These are phyloP conservation scores for Pyrenula massariospora DNA, from an alignment of 495 filamentous ascomycete genomes.

Conservation along the genomic window DNA sequence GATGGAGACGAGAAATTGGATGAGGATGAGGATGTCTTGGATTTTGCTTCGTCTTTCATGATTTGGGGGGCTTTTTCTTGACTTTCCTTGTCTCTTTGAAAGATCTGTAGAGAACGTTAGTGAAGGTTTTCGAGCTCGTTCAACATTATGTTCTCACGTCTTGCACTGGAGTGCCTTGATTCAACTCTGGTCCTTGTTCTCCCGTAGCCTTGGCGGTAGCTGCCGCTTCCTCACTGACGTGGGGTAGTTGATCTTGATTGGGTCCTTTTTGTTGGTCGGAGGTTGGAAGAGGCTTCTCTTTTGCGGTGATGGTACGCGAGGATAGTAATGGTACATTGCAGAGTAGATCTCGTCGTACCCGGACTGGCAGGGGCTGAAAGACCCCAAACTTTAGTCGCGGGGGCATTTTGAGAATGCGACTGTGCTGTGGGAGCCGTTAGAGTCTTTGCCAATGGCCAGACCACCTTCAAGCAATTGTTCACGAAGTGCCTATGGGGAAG, in stretches of 20 bases:
- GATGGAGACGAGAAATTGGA: constrained; percentile 13
- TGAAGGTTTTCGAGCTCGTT: background rate
- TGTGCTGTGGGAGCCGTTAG: too few species aligned
- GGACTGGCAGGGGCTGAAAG: background rate
- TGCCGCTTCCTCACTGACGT: constrained; percentile 55
- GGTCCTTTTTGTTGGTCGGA: constrained; percentile 29
- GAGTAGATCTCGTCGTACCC: background rate
- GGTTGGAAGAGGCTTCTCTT: constrained; percentile 26
- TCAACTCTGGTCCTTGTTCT: constrained; percentile 41
- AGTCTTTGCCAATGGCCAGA: too few species aligned
- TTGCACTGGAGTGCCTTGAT: constrained; percentile 52
- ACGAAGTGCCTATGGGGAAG: too few species aligned
- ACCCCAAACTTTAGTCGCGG: background rate
- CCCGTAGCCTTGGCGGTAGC: constrained; percentile 35
- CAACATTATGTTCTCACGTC: constrained; percentile 36
- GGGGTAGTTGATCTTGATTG: constrained; percentile 41
- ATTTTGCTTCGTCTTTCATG: constrained; percentile 44
- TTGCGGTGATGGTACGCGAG: constrained; percentile 8
- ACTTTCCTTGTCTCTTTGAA: constrained; percentile 50
- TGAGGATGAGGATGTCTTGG: background rate
- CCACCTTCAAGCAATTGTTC: too few species aligned
- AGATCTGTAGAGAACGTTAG: constrained; percentile 34
- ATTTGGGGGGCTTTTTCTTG: constrained; percentile 57
- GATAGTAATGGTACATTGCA: background rate
- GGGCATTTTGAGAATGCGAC: too few species aligned